These are phyloP conservation scores for Carex pumila DNA, from an alignment of 176 grass and related monocot species.

Conservation along the genomic window DNA sequence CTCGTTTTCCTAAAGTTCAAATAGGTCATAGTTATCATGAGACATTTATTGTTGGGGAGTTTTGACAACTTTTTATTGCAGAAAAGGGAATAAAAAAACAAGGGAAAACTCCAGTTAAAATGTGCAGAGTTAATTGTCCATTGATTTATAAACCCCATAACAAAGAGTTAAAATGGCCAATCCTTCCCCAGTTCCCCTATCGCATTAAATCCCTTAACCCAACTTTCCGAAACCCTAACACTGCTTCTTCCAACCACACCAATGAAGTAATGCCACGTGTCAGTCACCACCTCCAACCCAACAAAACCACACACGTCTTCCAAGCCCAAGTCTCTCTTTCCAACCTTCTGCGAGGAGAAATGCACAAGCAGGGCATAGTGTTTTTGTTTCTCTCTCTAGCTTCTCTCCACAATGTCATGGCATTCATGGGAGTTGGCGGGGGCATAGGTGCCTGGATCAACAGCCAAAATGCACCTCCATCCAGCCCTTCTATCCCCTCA, in stretches of 20 bases:
- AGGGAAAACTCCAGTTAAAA: not conserved
- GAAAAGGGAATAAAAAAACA: not conserved
- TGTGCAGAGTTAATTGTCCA: not conserved
- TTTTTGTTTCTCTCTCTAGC: slow-evolving; percentile 9
- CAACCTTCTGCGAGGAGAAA: not conserved
- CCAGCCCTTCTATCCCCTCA: not conserved
- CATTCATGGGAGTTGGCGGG: slow-evolving; percentile 33
- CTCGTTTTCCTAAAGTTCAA: not conserved
- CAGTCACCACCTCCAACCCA: too few relatives aligned
- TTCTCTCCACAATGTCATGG: slow-evolving; percentile 3
- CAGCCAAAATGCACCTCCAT: slow-evolving; percentile 13
- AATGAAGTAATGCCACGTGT: not conserved
- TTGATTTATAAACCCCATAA: not conserved
- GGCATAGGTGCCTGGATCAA: slow-evolving; percentile 57
- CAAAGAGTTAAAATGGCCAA: not conserved
- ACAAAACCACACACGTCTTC: not conserved
- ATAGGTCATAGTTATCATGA: not conserved
- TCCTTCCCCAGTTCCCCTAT: not conserved
- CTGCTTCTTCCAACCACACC: not conserved
- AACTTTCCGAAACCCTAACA: slow-evolving; percentile 4
- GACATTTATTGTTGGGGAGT: not conserved
- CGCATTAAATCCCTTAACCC: not conserved
- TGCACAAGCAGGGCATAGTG: not conserved
- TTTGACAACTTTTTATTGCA: not conserved
- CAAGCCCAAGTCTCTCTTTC: not conserved